phyloP scores from a whole-genome alignment of 352 stramenopile species.

The Phytophthora macrochlamydospora region DNA sequence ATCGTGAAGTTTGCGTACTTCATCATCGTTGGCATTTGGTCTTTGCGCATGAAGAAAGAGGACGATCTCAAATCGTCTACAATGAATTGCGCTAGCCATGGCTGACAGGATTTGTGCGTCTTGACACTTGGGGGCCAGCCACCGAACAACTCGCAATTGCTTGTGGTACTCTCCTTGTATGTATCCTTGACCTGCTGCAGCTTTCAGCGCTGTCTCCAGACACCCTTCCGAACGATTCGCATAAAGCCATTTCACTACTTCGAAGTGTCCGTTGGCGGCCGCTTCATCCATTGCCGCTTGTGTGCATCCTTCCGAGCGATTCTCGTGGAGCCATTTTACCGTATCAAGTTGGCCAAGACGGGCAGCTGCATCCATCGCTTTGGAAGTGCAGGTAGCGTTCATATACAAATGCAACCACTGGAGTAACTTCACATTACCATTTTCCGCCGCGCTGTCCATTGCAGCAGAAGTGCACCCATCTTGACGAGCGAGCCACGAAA shows the following conservation, averaged over 20 bases:
- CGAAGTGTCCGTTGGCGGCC: neutral
- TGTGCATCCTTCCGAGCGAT: conserved; percentile 1
- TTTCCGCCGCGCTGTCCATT: too few species aligned
- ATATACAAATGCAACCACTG: too few species aligned
- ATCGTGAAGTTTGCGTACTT: too few species aligned
- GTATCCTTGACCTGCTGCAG: neutral
- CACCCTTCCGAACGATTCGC: neutral
- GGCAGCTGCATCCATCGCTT: neutral
- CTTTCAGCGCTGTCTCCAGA: neutral
- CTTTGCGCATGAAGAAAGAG: neutral
- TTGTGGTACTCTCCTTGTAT: too few species aligned
- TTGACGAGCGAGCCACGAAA: too few species aligned
- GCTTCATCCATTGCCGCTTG: neutral
- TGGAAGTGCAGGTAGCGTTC: neutral
- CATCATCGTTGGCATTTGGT: too few species aligned
- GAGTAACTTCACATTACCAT: too few species aligned
- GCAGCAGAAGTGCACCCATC: too few species aligned
- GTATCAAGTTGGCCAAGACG: neutral
- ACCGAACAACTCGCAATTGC: neutral
- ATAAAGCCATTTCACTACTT: conserved; percentile 2
- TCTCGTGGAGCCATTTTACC: neutral
- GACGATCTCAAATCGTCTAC: neutral
- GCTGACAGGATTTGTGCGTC: neutral
- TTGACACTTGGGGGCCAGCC: neutral
- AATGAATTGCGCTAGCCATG: neutral